Conservation (phyloP, 352 stramenopile species). For the Pythium chondricola region DNA sequence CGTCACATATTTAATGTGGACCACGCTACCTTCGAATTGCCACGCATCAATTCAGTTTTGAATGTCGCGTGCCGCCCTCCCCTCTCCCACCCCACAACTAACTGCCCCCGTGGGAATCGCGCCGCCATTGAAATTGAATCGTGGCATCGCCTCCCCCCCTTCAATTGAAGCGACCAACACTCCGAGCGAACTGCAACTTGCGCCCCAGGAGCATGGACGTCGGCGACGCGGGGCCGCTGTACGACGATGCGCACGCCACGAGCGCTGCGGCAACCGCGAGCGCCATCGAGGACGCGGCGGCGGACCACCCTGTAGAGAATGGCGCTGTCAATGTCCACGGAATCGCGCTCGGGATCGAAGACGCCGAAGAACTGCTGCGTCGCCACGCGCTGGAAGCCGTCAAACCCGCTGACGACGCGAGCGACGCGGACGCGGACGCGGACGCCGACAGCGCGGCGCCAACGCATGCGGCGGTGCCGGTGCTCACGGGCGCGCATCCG, state of each 20-base stretch:
- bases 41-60: too few relatives aligned
- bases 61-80: too few relatives aligned
- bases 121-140: too few relatives aligned
- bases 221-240: not conserved
- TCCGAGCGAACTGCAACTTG: too few relatives aligned
- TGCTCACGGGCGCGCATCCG: constrained; percentile 8
- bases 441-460: too few relatives aligned
- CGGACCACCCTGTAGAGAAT: not conserved
- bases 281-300: not conserved
- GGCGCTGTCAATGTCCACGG: constrained; percentile 1
- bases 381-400: constrained; percentile 7
- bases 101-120: too few relatives aligned
- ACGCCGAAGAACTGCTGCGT: constrained; percentile 9
- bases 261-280: not conserved
- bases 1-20: too few relatives aligned
- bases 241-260: not conserved
- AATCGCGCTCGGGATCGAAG: constrained; percentile 11
- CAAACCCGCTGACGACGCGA: not conserved
- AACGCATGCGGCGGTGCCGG: constrained; percentile 5
- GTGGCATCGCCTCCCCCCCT: too few relatives aligned
- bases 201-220: constrained; percentile 11
- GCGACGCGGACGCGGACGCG: not conserved
- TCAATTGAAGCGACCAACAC: too few relatives aligned
- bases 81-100: too few relatives aligned
- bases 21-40: too few relatives aligned